phyloP scores from a whole-genome alignment of 495 filamentous ascomycete species.

The Niebla homalea region DNA sequence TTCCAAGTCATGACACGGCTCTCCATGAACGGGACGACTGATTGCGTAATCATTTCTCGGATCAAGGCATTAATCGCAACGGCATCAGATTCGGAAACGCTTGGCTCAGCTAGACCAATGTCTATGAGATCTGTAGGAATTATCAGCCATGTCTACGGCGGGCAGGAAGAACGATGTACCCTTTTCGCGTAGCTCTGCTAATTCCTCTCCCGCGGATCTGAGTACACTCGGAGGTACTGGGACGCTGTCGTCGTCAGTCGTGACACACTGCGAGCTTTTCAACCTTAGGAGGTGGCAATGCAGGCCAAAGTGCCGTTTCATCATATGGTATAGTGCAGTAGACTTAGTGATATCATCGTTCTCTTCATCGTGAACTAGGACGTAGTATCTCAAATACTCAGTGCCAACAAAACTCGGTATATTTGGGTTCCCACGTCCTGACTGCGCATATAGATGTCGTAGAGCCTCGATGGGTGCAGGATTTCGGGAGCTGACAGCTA shows the following conservation, averaged over 20 bases:
- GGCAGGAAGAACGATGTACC: constrained; percentile 25
- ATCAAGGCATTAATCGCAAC: constrained; percentile 77
- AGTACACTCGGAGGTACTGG: constrained; percentile 70
- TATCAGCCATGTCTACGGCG: constrained; percentile 11
- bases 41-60: constrained; percentile 85
- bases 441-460: constrained; percentile 64
- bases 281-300: constrained; percentile 87
- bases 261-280: constrained; percentile 69
- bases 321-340: constrained; percentile 81
- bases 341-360: constrained; percentile 80
- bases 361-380: constrained; percentile 95
- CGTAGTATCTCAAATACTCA: constrained; percentile 89
- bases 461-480: constrained; percentile 69
- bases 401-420: constrained; percentile 72
- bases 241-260: constrained; percentile 85
- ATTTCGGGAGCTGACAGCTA: constrained; percentile 85
- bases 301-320: constrained; percentile 92
- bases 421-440: constrained; percentile 49
- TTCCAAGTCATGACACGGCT: constrained; percentile 84
- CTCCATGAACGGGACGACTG: constrained; percentile 90
- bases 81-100: constrained; percentile 83
- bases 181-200: constrained; percentile 52
- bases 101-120: constrained; percentile 56
- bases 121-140: constrained; percentile 31
- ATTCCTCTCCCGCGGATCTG: constrained; percentile 76